These are phyloP conservation scores for Cucumis cinereus DNA, from an alignment of 306 rosid species.

Conservation along the genomic window DNA sequence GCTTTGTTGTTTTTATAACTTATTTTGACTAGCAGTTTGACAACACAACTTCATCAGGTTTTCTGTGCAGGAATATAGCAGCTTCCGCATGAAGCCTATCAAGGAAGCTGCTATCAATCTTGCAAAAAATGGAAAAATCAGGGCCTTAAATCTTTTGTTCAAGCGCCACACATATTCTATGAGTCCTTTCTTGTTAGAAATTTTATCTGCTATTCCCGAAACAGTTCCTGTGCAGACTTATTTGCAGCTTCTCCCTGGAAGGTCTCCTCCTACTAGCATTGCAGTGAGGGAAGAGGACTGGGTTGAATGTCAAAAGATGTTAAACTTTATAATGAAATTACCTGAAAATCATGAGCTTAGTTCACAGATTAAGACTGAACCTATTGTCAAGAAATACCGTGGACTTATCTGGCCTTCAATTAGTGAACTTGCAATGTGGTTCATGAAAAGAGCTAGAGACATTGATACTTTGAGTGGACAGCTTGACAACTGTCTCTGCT, in stretches of 20 bases:
- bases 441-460: slow-evolving; percentile 63
- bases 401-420: slow-evolving; percentile 79
- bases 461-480: slow-evolving; percentile 81
- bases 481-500: slow-evolving; percentile 67
- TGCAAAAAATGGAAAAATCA: slow-evolving; percentile 88
- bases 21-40: slow-evolving; percentile 41
- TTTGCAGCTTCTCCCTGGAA: slow-evolving; percentile 93
- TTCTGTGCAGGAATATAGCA: slow-evolving; percentile 86
- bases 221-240: slow-evolving; percentile 81
- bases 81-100: slow-evolving; percentile 72
- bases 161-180: slow-evolving; percentile 89
- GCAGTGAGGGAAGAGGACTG: slow-evolving; percentile 88
- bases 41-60: slow-evolving; percentile 81
- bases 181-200: slow-evolving; percentile 54
- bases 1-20: slow-evolving; percentile 30
- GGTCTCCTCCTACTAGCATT: slow-evolving; percentile 57
- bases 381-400: slow-evolving; percentile 54
- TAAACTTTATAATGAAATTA: slow-evolving; percentile 33
- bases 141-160: slow-evolving; percentile 79
- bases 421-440: slow-evolving; percentile 63
- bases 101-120: slow-evolving; percentile 62
- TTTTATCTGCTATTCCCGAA: slow-evolving; percentile 84
- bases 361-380: slow-evolving; percentile 65
- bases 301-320: slow-evolving; percentile 93
- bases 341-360: slow-evolving; percentile 33